Conservation (phyloP, 2,329 filamentous ascomycete genomes). For the Colletotrichum lini region DNA sequence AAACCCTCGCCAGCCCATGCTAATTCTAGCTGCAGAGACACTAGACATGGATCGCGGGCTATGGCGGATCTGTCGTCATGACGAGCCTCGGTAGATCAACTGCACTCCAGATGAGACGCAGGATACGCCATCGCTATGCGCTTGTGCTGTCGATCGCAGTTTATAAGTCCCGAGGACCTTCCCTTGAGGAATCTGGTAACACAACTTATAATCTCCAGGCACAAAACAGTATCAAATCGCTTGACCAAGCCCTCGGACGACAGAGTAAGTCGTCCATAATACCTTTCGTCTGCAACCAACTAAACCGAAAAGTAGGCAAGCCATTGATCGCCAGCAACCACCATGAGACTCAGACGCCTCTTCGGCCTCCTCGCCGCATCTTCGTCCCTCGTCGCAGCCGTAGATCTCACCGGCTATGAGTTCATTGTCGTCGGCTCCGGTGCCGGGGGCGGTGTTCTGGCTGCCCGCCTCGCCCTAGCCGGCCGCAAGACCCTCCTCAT, state of each 20-base stretch:
- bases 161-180: background rate
- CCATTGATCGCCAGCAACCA: background rate
- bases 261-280: background rate
- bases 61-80: background rate
- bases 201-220: background rate
- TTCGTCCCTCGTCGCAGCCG: constrained; percentile 43
- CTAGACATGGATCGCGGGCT: background rate
- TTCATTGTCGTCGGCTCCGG: constrained; percentile 75
- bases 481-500: constrained; percentile 73
- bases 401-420: constrained; percentile 62
- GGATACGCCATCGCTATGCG: background rate
- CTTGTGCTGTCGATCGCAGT: background rate
- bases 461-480: constrained; percentile 71
- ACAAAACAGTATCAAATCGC: background rate
- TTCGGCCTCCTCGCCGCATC: constrained; percentile 45
- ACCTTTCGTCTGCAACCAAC: no score
- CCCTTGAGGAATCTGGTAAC: background rate
- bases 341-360: constrained; percentile 35
- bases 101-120: background rate
- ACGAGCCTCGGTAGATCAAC: background rate
- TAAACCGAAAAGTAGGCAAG: background rate
- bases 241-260: background rate
- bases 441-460: constrained; percentile 71
- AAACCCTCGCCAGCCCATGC: background rate
- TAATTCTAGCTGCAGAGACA: constrained; percentile 2